phyloP scores from a whole-genome alignment of 192 early-diverging fungal species.

The Coemansia sp. region DNA sequence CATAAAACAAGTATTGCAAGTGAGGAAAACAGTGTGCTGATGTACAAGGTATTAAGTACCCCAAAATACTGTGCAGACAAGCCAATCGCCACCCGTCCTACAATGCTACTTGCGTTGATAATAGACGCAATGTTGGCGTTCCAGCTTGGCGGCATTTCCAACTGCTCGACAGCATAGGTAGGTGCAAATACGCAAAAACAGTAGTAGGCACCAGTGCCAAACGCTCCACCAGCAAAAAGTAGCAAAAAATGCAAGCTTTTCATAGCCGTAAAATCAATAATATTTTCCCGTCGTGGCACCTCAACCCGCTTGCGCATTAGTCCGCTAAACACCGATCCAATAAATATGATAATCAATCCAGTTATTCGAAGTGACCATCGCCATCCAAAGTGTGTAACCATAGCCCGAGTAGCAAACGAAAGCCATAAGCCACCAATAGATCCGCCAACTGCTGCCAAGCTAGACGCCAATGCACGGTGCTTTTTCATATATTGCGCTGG shows the following conservation, averaged over 20 bases:
- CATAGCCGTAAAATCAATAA: conserved; percentile 19
- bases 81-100: conserved; percentile 30
- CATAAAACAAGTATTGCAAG: conserved; percentile 36
- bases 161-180: conserved; percentile 15
- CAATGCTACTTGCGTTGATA: conserved; percentile 32
- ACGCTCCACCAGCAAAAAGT: conserved; percentile 16
- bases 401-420: conserved; percentile 55
- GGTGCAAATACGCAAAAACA: conserved; percentile 2
- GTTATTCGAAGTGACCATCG: conserved; percentile 70
- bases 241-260: conserved; percentile 21
- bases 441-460: conserved; percentile 67
- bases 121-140: conserved; percentile 34
- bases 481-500: conserved; percentile 71
- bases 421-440: conserved; percentile 71
- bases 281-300: conserved; percentile 15
- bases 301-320: conserved; percentile 29
- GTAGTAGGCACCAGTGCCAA: conserved; percentile 20
- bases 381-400: conserved; percentile 59
- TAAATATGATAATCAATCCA: conserved; percentile 51
- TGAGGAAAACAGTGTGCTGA: conserved; percentile 16
- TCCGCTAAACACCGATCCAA: background rate
- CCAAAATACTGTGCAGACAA: conserved; percentile 26
- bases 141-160: conserved; percentile 19
- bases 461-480: conserved; percentile 65
- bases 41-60: conserved; percentile 17